These are phyloP conservation scores for Fusarium torreyae DNA, from an alignment of 2,329 filamentous ascomycete genomes.

Conservation along the genomic window DNA sequence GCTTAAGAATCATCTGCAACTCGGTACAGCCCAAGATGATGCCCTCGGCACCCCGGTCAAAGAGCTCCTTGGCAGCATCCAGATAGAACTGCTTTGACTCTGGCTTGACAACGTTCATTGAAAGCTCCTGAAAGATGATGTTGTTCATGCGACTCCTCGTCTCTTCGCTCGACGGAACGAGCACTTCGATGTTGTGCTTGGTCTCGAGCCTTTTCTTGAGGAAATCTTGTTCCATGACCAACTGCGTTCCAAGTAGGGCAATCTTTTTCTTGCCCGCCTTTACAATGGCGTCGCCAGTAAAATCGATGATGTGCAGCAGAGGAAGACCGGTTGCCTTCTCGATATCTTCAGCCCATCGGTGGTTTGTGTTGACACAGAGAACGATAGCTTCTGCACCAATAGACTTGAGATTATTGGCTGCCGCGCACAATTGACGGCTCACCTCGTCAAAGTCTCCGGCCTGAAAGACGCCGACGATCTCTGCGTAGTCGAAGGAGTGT, in stretches of 20 bases:
- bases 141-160: conserved; percentile 5
- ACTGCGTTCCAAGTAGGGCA: conserved; percentile 1
- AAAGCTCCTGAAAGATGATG: conserved; percentile 17
- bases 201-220: conserved; percentile 1
- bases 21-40: conserved; percentile 15
- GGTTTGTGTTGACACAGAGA: conserved; percentile 25
- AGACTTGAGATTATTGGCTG: conserved; percentile 15
- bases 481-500: conserved; percentile 10
- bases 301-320: conserved; percentile 11
- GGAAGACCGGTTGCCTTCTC: conserved; percentile 1
- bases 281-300: background rate
- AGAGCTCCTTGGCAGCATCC: background rate
- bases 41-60: background rate
- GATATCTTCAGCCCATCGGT: conserved; percentile 15
- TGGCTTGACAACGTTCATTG: background rate
- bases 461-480: background rate
- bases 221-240: conserved; percentile 18
- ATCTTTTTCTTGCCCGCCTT: background rate
- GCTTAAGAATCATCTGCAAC: conserved; percentile 13
- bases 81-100: conserved; percentile 17
- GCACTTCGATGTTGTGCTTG: background rate
- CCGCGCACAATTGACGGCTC: conserved; percentile 5
- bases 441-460: conserved; percentile 19
- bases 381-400: conserved; percentile 20
- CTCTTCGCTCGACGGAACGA: background rate